Base-by-base conservation (phyloP, 768 basidiomycete species). In the Boletus huronensis region DNA sequence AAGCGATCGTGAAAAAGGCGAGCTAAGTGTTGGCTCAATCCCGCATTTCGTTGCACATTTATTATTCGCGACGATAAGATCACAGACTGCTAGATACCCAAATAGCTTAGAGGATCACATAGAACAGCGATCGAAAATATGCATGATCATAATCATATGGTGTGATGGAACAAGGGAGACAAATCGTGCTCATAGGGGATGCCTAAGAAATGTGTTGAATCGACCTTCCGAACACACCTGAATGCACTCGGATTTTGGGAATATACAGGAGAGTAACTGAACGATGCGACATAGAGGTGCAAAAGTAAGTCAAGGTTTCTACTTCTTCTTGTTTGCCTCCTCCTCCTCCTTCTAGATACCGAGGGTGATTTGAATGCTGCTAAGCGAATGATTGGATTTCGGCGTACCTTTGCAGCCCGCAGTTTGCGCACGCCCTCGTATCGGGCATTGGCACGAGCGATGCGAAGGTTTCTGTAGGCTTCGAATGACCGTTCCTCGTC, bases 241-340 rank as follows among this genome's bases (percentile, higher is more conserved):
- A 49, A 59, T 55, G 63, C 49, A 55, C 66, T 71, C 64, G 63
- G 59, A 58, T 76, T 77, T 79, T 74, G 65, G 57, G 64, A 69
- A 68, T 66, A 71, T 58, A 72, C 65, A 61, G 34, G 44, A 60
- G 56, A 47, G 39, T 54, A 64, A 48, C 40, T 40, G 44, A 58
- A 54, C 60, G 61, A 58, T 47, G 55, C 56, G 52, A 70, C 44
- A 63, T 62, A 59, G 61, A 66, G 58, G 55, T 54, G 50, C 63
- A 58, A 28, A 50, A 55, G 52, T 31, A 53, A 51, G 42, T 23
- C 49, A 58, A 57, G 60, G 23, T 53, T 54, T 75, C 76, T 84
- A 90, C 78, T 93, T 92, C 79, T 92, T 92, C 82, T 93, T 93
- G 70, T 80, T 83, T 54, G 88, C 90, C 70, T 93, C 92, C 81